A percentile compares a stretch with the other conserved stretches of the same genome.
phyloP scores from a whole-genome alignment of 257 asterid species.

The Primulina tabacum region DNA sequence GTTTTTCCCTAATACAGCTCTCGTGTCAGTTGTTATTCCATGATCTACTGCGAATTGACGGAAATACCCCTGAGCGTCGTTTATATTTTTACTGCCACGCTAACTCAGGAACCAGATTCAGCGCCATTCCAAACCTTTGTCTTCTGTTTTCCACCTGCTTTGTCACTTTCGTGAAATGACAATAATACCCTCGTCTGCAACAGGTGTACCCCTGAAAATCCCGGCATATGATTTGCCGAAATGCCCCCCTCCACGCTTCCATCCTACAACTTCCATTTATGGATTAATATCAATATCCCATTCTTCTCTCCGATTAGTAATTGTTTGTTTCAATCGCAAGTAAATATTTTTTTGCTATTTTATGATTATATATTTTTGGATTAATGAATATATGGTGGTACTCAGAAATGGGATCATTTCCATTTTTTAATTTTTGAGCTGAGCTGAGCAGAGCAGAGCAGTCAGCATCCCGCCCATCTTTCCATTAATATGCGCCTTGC shows the following conservation, averaged over 20 bases:
- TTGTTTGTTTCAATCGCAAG: constrained; percentile 39
- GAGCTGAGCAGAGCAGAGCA: background rate
- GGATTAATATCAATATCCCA: constrained; percentile 3
- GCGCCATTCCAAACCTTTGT: constrained; percentile 26
- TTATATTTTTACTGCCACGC: constrained; percentile 37
- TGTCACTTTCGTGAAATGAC: constrained; percentile 23
- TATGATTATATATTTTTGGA: background rate
- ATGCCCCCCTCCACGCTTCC: constrained; percentile 28
- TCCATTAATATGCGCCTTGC: constrained; percentile 31
- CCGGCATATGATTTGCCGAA: constrained; percentile 29
- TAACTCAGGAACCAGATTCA: constrained; percentile 36
- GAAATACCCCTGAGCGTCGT: constrained; percentile 29
- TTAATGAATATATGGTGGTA: background rate
- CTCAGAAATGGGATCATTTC: constrained; percentile 33
- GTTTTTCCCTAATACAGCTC: constrained; percentile 15
- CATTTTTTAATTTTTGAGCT: background rate
- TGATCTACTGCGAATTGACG: constrained; percentile 27
- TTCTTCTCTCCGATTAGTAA: background rate
- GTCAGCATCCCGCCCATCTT: constrained; percentile 18
- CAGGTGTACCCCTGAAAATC: background rate
- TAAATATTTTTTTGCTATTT: constrained; percentile 4
- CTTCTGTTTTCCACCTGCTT: constrained; percentile 12
- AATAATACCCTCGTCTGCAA: constrained; percentile 27
- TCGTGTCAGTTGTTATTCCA: constrained; percentile 35
- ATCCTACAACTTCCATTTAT: constrained; percentile 6